phyloP scores from a whole-genome alignment of 1,284 basidiomycete species.

The Ceratobasidium papillatum region DNA sequence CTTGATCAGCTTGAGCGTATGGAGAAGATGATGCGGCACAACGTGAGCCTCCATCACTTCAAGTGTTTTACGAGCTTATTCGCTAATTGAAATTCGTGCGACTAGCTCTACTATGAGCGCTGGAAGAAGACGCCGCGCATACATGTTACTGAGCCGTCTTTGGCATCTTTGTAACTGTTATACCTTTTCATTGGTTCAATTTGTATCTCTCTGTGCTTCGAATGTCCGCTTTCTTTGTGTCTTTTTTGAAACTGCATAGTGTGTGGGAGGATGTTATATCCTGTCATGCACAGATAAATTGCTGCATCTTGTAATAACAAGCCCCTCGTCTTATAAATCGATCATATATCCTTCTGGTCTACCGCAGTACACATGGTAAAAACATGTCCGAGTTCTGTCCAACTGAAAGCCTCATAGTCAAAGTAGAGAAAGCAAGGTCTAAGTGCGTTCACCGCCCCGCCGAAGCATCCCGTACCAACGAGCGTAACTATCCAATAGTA shows the following conservation, averaged over 20 bases:
- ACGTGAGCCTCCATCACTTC: not conserved
- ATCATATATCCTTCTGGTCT: no score
- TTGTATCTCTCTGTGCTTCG: not conserved
- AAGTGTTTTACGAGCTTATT: no score
- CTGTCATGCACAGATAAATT: not conserved
- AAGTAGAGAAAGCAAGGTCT: no score
- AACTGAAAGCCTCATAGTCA: not conserved
- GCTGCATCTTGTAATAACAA: not conserved
- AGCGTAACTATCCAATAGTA: no score
- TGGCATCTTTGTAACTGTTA: not conserved
- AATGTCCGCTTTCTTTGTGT: not conserved
- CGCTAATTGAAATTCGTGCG: not conserved
- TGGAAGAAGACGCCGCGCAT: slow-evolving; percentile 39
- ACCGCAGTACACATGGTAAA: no score
- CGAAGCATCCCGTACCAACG: no score
- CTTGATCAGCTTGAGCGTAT: slow-evolving; percentile 24
- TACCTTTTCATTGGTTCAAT: not conserved
- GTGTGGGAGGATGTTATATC: not conserved
- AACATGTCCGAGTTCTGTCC: no score
- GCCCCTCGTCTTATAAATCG: not conserved
- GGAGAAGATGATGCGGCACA: slow-evolving; percentile 39
- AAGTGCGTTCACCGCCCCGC: no score
- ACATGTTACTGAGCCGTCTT: slow-evolving; percentile 17
- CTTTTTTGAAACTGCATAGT: slow-evolving; percentile 17
- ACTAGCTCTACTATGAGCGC: slow-evolving; percentile 22